These are phyloP conservation scores for Boletus smithii DNA, from an alignment of 1,284 basidiomycete species.

Conservation along the genomic window DNA sequence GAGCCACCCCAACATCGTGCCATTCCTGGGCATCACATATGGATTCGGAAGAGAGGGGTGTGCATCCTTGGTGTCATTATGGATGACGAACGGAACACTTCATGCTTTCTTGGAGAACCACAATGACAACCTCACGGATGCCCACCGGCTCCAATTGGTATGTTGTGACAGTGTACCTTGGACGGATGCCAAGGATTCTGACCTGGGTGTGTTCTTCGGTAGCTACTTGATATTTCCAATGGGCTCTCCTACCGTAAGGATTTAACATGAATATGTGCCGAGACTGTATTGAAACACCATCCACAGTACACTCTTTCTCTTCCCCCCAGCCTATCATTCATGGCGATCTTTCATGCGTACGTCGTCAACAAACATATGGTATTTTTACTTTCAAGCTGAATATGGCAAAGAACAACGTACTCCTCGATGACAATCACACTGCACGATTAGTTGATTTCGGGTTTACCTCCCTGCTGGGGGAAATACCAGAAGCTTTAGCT, in stretches of 20 bases:
- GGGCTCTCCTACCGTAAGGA: neutral
- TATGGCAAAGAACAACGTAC: neutral
- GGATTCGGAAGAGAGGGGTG: neutral
- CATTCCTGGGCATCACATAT: neutral
- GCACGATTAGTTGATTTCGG: neutral
- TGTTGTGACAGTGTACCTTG: neutral
- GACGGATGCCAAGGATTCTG: neutral
- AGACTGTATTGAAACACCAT: neutral
- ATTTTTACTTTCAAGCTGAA: neutral
- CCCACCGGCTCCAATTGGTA: neutral
- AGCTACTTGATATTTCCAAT: neutral
- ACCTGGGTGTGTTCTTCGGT: neutral
- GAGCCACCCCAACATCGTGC: neutral
- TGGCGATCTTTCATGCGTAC: neutral
- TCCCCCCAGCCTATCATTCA: neutral
- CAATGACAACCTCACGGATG: neutral
- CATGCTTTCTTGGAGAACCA: neutral
- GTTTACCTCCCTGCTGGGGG: neutral
- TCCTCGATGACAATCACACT: neutral
- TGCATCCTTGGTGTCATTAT: neutral
- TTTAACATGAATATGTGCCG: neutral
- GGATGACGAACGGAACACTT: neutral
- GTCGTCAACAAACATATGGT: neutral
- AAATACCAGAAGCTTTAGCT: neutral
- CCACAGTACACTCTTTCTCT: neutral